Evolutionary conservation across 805 yeast genomes (phyloP), one percentile per base, ranked within the genome.

Genomic region (Candida schatavii): DNA sequence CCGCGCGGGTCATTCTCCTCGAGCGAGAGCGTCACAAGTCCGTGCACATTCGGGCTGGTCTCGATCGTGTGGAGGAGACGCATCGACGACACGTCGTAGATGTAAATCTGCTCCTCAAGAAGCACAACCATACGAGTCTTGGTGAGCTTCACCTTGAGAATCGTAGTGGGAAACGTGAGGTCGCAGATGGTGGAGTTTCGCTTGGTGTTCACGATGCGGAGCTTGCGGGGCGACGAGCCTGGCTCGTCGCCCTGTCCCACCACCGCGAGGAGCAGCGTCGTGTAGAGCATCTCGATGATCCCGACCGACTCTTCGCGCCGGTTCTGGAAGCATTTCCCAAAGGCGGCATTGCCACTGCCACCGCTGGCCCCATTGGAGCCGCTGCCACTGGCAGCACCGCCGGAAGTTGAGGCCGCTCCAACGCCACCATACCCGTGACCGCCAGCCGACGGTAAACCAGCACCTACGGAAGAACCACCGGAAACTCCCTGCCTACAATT

Each of bases 231-330:
- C 6, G 88, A 80, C 14, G 81, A 72, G 5, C 74, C 74, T 4
- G 85, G 81, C 47, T 77, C 83, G 42, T 82, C 87, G 2, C 90
- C 91, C 39, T 79, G 66, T 5, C 89, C 91, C 2, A 88, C 95
- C 5, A 88, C 68, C 0, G 95, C 97, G 19, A 93, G 77, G 29
- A 91, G 70, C 4, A 95, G 85, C 0, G 98, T 88, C 33, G 89
- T 75, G 56, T 89, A 91, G 20, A 91, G 75, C 97, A 93, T 90
- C 57, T 89, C 96, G 9, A 88, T 81, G 1, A 86, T 74, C 1
- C 83, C 83, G 10, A 82, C 76, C 1, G 86, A 77, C 36, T 81
- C 83, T 40, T 61, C 61, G 40, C 56, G 58, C 28, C 56, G 54
- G 33, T 55, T 54, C 43, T 61, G 66, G 43, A 52, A 66, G 46